Conservation (phyloP, 78 protist species). For the Capsaspora owczarzaki region DNA sequence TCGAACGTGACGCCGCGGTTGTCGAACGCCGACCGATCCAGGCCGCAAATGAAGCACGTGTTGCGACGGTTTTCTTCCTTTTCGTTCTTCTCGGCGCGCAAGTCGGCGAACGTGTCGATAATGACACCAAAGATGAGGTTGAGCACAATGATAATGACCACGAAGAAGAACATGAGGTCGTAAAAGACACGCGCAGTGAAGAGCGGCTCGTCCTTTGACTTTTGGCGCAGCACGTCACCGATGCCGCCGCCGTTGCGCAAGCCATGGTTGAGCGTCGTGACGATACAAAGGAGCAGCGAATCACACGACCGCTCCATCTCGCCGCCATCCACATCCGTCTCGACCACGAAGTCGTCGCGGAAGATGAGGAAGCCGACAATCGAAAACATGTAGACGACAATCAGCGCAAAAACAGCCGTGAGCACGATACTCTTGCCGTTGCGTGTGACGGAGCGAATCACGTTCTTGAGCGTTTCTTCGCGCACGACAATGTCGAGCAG, state of each 20-base stretch:
- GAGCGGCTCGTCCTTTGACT: background rate
- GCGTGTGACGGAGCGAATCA: constrained; percentile 30
- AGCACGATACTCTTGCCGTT: constrained; percentile 33
- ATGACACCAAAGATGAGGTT: constrained; percentile 64
- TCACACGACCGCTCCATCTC: constrained; percentile 23
- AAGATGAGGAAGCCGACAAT: constrained; percentile 25
- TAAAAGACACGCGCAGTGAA: constrained; percentile 23
- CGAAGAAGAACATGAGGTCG: constrained; percentile 43
- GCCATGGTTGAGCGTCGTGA: constrained; percentile 15
- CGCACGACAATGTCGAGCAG: constrained; percentile 34
- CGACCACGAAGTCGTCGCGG: constrained; percentile 2
- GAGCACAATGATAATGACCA: constrained; percentile 47
- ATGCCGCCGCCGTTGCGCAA: constrained; percentile 47
- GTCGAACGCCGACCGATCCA: constrained; percentile 20
- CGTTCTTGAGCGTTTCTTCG: constrained; percentile 36
- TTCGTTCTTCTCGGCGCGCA: constrained; percentile 46
- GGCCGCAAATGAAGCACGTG: constrained; percentile 46
- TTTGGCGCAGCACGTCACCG: constrained; percentile 17
- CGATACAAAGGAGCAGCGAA: background rate
- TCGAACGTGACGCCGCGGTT: constrained; percentile 25
- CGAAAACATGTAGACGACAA: constrained; percentile 33
- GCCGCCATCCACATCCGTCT: background rate
- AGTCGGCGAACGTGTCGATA: constrained; percentile 72
- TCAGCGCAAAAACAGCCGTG: constrained; percentile 30
- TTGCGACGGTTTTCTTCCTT: constrained; percentile 21